Base-by-base conservation (phyloP, 257 asterid species). In the Primulina huaijiensis region DNA sequence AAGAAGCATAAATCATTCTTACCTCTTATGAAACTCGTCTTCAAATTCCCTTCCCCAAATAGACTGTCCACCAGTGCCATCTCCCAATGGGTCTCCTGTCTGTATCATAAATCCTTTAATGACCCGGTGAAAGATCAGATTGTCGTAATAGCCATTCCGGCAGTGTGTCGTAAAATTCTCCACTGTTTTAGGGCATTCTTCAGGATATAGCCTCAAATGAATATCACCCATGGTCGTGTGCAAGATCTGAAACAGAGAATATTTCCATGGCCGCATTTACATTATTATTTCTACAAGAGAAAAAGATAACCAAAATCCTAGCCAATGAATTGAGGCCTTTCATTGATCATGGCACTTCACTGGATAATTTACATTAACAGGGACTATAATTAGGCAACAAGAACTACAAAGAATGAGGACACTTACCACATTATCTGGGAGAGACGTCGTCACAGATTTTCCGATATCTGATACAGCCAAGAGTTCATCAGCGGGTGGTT, bases 31-130 rank as follows among this genome's bases (percentile, higher is more conserved):
- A 71, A 91, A 91, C 78, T 90, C 97, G 75, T 94, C 99, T 81
- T 94, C 99, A 70, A 94, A 94, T 82, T 94, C 96, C 82, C 97
- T 84, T 68, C 97, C 99, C 99, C 99, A 94, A 61, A 94, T 94
- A 60, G 99, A 94, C 74, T 94, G 99, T 67, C 99, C 97, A 65
- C 99, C 99, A 52, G 99, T 94, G 76, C 99, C 99, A 78, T 94
- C 99, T 79, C 99, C 99, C 46, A 94, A 78, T 34, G 99, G 99
- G 74, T 94, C 99, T 82, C 99, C 99, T 25, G 99, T 94, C 77
- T 94, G 99, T 74, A 94, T 78, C 99, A 94, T 94, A 74, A 94
- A 94, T 71, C 96, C 96, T 84, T 81, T 91, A 83, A 94, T 94
- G 79, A 94, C 97, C 38, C 99, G 90, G 80, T 94, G 99, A 77